phyloP scores from a whole-genome alignment of 441 rosid genomes.

The Oxalis stricta region DNA sequence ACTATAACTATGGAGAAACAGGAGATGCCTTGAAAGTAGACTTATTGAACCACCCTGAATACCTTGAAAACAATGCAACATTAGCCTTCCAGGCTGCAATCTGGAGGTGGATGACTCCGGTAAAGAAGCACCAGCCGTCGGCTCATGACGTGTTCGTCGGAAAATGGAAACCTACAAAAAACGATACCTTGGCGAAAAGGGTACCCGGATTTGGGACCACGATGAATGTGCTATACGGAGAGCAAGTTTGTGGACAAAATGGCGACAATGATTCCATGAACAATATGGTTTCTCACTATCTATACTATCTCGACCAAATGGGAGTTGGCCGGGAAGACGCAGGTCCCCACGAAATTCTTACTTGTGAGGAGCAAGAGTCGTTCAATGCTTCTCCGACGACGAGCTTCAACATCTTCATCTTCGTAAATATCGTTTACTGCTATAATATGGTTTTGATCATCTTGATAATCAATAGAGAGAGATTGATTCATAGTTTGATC shows the following conservation, averaged over 20 bases:
- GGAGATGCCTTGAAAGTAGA: constrained; percentile 55
- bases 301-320: constrained; percentile 47
- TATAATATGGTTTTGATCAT: no score
- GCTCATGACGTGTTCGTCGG: constrained; percentile 61
- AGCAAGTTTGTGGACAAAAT: constrained; percentile 45
- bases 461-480: no score
- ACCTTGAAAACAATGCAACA: constrained; percentile 54
- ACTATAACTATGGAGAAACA: constrained; percentile 56
- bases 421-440: no score
- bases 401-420: constrained; percentile 15
- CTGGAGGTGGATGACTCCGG: constrained; percentile 72
- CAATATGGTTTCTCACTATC: constrained; percentile 49
- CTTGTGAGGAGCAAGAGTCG: constrained; percentile 45
- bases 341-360: constrained; percentile 46
- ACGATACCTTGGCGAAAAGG: constrained; percentile 53
- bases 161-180: constrained; percentile 61
- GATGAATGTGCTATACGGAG: constrained; percentile 56
- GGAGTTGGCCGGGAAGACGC: constrained; percentile 74
- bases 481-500: no score
- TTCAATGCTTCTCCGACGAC: no score
- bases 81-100: constrained; percentile 63
- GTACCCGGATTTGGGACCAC: constrained; percentile 63
- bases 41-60: constrained; percentile 47
- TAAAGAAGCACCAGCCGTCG: constrained; percentile 42
- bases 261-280: constrained; percentile 55